Evolutionary conservation across 2,329 filamentous ascomycete species (phyloP).

Genomic region (Penicillium sp.): DNA sequence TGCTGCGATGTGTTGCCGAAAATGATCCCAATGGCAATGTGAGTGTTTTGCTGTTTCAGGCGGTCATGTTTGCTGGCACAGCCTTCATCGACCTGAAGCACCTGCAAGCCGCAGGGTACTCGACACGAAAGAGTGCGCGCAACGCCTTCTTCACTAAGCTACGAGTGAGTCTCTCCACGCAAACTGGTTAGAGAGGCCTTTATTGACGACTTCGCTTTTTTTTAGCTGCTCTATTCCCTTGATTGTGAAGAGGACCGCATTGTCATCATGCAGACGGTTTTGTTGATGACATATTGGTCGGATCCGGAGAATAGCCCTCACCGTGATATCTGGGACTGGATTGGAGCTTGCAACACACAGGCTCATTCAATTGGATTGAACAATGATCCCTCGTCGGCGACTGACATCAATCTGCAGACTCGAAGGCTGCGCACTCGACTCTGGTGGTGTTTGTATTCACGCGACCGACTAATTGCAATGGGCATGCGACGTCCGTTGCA

Average conservation of each 20-base stretch:
- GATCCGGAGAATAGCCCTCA: slow-evolving; percentile 81
- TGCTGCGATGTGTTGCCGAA: slow-evolving; percentile 54
- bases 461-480: slow-evolving; percentile 80
- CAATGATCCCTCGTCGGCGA: slow-evolving; percentile 59
- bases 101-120: slow-evolving; percentile 70
- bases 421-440: slow-evolving; percentile 80
- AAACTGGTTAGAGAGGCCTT: background rate
- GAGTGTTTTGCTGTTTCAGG: slow-evolving; percentile 81
- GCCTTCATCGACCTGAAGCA: slow-evolving; percentile 76
- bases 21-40: slow-evolving; percentile 67
- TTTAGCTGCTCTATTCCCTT: slow-evolving; percentile 78
- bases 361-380: slow-evolving; percentile 85
- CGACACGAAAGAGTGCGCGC: slow-evolving; percentile 71
- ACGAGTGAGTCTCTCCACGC: slow-evolving; percentile 55
- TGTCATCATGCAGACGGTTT: slow-evolving; percentile 74
- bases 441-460: slow-evolving; percentile 94
- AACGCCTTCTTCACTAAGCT: slow-evolving; percentile 81
- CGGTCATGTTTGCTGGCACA: slow-evolving; percentile 86
- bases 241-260: slow-evolving; percentile 87
- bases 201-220: slow-evolving; percentile 11
- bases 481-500: slow-evolving; percentile 84
- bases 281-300: slow-evolving; percentile 93
- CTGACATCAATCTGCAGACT: slow-evolving; percentile 63
- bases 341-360: slow-evolving; percentile 83
- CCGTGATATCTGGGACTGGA: slow-evolving; percentile 94